Evolutionary conservation across 108 stramenopile species (phyloP).

Genomic region (Fistulifera solaris): DNA sequence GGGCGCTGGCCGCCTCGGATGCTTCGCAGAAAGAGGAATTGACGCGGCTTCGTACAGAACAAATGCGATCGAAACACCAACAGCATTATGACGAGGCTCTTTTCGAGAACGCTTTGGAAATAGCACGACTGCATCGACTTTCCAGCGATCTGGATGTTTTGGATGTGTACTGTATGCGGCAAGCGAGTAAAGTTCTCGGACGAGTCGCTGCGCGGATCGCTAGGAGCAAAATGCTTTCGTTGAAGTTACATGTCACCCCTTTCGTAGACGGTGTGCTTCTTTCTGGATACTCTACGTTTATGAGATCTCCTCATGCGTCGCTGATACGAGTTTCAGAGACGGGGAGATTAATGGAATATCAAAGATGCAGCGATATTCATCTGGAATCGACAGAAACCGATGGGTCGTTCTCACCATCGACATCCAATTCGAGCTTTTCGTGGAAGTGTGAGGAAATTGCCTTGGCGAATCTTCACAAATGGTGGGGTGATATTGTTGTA

Average conservation of each 20-base stretch:
- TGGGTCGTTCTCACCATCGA: background rate
- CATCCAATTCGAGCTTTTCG: background rate
- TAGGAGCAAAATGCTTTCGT: background rate
- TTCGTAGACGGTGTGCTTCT: constrained; percentile 2
- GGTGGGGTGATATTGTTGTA: constrained; percentile 1
- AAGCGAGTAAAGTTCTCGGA: background rate
- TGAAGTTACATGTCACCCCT: background rate
- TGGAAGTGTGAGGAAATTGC: constrained; percentile 8
- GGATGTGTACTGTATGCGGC: background rate
- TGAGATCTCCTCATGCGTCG: background rate
- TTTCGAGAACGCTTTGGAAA: constrained; percentile 3
- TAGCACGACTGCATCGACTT: constrained; percentile 1
- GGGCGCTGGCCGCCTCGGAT: constrained; percentile 3
- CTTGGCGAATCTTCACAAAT: constrained; percentile 2
- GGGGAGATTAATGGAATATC: constrained; percentile 3
- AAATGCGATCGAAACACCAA: background rate
- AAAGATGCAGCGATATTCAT: background rate
- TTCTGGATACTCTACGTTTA: constrained; percentile 3
- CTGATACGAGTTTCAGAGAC: background rate
- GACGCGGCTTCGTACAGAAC: background rate
- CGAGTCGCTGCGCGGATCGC: constrained; percentile 1
- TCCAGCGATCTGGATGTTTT: background rate
- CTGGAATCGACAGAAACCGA: background rate
- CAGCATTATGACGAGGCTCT: background rate
- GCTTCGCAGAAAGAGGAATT: background rate